phyloP scores from a whole-genome alignment of 1,284 basidiomycete species.

The Apiotrichum akiyoshidainum region DNA sequence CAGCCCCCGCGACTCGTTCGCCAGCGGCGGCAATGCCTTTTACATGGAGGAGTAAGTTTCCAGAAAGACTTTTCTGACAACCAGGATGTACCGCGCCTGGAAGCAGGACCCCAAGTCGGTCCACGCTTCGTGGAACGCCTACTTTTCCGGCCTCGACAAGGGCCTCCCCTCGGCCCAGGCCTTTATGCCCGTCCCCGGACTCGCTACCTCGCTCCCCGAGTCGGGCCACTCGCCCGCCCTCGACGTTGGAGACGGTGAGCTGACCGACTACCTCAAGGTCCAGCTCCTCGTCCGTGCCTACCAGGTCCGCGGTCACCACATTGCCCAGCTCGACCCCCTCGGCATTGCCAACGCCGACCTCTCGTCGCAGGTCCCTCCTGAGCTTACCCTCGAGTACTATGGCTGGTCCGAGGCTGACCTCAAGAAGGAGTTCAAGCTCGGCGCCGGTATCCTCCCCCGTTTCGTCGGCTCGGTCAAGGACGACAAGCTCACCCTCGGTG shows the following conservation, averaged over 20 bases:
- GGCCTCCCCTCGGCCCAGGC: conserved; percentile 79
- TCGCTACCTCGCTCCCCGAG: conserved; percentile 58
- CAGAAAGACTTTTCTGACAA: conserved; percentile 11
- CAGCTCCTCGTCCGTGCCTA: conserved; percentile 96
- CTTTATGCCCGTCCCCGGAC: conserved; percentile 74
- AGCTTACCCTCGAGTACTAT: conserved; percentile 87
- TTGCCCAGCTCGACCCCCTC: conserved; percentile 92
- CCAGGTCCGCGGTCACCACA: conserved; percentile 96
- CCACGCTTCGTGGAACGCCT: conserved; percentile 90
- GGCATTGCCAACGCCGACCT: conserved; percentile 88
- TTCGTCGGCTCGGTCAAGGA: conserved; percentile 62
- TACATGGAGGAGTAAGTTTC: conserved; percentile 75
- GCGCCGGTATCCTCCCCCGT: conserved; percentile 92
- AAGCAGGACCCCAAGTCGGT: conserved; percentile 86
- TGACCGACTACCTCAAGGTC: conserved; percentile 93
- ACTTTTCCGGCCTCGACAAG: conserved; percentile 90
- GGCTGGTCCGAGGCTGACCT: conserved; percentile 92
- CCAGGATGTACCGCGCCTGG: conserved; percentile 83
- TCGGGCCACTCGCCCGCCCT: conserved; percentile 75
- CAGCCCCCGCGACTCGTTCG: conserved; percentile 60
- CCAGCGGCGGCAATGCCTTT: conserved; percentile 87
- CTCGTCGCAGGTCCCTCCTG: conserved; percentile 69
- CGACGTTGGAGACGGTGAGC: conserved; percentile 62
- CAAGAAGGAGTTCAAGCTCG: conserved; percentile 89
- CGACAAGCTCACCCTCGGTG: conserved; percentile 83